A percentile compares a stretch with the other conserved stretches of the same genome.
Conservation (phyloP, 768 basidiomycete species). For the Xanthoconium purpureum region DNA sequence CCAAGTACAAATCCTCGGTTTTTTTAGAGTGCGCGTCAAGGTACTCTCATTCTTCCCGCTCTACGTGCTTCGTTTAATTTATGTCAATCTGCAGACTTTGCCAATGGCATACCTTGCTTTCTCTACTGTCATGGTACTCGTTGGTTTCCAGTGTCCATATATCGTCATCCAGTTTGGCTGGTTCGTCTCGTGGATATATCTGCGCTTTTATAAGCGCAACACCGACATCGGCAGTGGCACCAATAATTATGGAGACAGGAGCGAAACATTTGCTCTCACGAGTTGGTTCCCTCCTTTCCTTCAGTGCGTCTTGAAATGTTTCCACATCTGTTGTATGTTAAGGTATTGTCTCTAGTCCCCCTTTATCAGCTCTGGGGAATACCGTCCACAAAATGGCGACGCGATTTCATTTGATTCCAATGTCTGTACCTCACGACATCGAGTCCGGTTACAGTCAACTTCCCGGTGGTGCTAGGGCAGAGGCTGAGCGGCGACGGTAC, state of each 20-base stretch:
- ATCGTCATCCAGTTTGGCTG: conserved; percentile 99
- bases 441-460: conserved; percentile 75
- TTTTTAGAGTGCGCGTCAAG: conserved; percentile 87
- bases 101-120: conserved; percentile 94
- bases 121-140: conserved; percentile 77
- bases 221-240: conserved; percentile 59
- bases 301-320: conserved; percentile 57
- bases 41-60: conserved; percentile 36
- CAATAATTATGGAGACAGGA: conserved; percentile 85
- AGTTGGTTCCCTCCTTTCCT: conserved; percentile 97
- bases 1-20: conserved; percentile 88
- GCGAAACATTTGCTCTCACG: conserved; percentile 92
- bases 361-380: conserved; percentile 65
- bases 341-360: conserved; percentile 48
- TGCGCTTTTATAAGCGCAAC: conserved; percentile 95
- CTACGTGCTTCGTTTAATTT: neutral
- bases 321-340: neutral
- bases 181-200: conserved; percentile 93
- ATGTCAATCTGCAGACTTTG: conserved; percentile 53
- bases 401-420: conserved; percentile 73
- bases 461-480: conserved; percentile 88
- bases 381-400: conserved; percentile 63
- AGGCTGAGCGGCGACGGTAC: conserved; percentile 92
- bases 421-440: conserved; percentile 52
- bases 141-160: conserved; percentile 87